phyloP scores from a whole-genome alignment of 139 green algal genomes.

The Closterium sp. region DNA sequence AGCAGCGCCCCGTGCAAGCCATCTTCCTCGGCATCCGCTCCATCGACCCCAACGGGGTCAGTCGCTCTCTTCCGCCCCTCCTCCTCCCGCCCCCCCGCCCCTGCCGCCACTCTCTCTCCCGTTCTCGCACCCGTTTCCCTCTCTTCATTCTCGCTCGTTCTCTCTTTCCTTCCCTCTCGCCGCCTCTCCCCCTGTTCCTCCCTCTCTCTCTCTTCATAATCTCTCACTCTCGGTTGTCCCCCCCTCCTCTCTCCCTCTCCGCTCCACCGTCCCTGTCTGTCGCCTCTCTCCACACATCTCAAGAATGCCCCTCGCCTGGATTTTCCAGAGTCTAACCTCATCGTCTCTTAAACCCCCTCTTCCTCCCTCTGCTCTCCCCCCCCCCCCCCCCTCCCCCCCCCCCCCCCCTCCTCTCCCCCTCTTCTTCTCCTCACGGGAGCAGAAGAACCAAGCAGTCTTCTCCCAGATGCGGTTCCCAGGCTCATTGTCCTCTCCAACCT shows the following conservation, averaged over 20 bases:
- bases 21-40: slow-evolving; percentile 37
- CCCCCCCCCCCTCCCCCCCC: no score
- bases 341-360: neutral
- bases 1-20: slow-evolving; percentile 10
- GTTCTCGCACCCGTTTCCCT: no score
- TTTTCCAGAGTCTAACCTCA: neutral
- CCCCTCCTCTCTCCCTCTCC: neutral
- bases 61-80: neutral
- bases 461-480: no score
- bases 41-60: slow-evolving; percentile 34
- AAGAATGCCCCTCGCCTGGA: neutral
- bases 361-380: neutral
- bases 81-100: no score
- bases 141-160: no score
- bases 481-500: no score
- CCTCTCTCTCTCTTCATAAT: no score
- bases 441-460: slow-evolving; percentile 45
- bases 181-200: no score
- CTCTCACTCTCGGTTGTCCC: neutral
- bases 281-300: neutral
- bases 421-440: neutral
- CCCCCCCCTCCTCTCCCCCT: neutral
- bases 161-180: no score
- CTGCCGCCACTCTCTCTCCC: neutral
- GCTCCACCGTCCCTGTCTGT: neutral